Evolutionary conservation across 73 alveolate species (phyloP), one percentile per base, ranked within the genome.

Genomic region (Effrenium voratum): DNA sequence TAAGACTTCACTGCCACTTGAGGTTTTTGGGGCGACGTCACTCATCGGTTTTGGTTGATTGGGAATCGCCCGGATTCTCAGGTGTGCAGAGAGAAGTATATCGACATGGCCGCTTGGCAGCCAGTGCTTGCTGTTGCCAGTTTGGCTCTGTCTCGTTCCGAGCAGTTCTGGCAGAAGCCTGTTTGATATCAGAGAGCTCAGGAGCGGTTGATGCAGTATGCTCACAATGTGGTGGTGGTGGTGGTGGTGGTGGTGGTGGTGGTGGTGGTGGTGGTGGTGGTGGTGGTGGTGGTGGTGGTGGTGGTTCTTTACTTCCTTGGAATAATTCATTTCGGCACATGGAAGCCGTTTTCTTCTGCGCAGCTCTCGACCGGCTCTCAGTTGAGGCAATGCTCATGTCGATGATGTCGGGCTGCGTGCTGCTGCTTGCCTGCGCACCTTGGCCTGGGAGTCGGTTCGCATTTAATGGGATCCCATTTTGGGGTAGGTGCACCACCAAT

Each of bases 21-120:
- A 28, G 32, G 49, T 72, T 34, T 72, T 32, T n/a, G 49, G 49
- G 4, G 47, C 47, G 45, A 5, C 36, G n/a, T 36, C 50, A 34
- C 40, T 34, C 41, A 63, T 40, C 40, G 59, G 55, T 76, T 43
- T 43, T 30, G 57, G 63, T 38, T 41, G 43, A 5, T 6, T 22
- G 60, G 87, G n/a, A 32, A 63, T 30, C 28, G n/a, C 36, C 52
- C 46, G 73, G 36, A n/a, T 32, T 47, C 12, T 43, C 10, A 90
- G 97, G 97, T 90, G 59, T 90, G 97, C 75, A 75, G 68, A 43
- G 97, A 90, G 86, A 90, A 90, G 87, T 90, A 90, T 52, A 55
- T 90, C 34, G 97, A 73, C 40, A 34, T 90, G 79, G 97, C 75
- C 38, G 19, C 97, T 68, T 43, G 45, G 32, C 28, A 13, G 93